phyloP scores from a whole-genome alignment of 768 basidiomycete species.

The Mrakia hoshinonis region DNA sequence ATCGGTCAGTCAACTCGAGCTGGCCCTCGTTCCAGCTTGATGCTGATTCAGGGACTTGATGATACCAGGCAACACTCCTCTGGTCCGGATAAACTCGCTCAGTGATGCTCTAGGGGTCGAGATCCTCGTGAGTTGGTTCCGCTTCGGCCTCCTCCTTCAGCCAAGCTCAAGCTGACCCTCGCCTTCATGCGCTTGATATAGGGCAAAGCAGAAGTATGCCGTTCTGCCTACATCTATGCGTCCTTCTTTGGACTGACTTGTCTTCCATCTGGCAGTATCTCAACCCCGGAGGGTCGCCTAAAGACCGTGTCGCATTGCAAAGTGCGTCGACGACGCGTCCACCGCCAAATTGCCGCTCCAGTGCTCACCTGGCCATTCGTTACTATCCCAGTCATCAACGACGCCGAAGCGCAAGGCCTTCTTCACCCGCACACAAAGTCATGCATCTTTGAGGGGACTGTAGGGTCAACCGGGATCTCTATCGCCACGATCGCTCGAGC shows the following conservation, averaged over 20 bases:
- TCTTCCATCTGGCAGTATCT: slow-evolving; percentile 54
- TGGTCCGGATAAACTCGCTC: slow-evolving; percentile 81
- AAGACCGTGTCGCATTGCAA: slow-evolving; percentile 89
- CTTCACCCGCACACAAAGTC: slow-evolving; percentile 79
- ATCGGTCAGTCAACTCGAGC: slow-evolving; percentile 55
- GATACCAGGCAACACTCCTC: slow-evolving; percentile 75
- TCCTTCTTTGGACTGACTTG: background rate
- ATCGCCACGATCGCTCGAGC: slow-evolving; percentile 87
- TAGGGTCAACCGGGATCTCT: slow-evolving; percentile 88
- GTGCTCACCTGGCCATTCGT: background rate
- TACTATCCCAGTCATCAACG: slow-evolving; percentile 66
- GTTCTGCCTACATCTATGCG: background rate
- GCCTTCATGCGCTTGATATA: slow-evolving; percentile 26
- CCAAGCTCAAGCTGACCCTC: slow-evolving; percentile 2
- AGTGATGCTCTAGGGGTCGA: slow-evolving; percentile 87
- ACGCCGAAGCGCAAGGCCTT: slow-evolving; percentile 75
- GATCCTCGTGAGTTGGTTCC: slow-evolving; percentile 52
- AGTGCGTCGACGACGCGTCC: slow-evolving; percentile 48
- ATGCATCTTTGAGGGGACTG: slow-evolving; percentile 93
- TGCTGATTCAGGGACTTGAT: background rate
- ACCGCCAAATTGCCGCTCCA: background rate
- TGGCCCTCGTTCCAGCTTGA: background rate
- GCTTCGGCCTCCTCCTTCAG: background rate
- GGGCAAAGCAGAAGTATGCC: slow-evolving; percentile 80
- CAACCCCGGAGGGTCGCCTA: slow-evolving; percentile 95